Evolutionary conservation across 2,329 filamentous ascomycete genomes (phyloP), one percentile per base, ranked within the genome.

Genomic region (Ascochyta pisi): DNA sequence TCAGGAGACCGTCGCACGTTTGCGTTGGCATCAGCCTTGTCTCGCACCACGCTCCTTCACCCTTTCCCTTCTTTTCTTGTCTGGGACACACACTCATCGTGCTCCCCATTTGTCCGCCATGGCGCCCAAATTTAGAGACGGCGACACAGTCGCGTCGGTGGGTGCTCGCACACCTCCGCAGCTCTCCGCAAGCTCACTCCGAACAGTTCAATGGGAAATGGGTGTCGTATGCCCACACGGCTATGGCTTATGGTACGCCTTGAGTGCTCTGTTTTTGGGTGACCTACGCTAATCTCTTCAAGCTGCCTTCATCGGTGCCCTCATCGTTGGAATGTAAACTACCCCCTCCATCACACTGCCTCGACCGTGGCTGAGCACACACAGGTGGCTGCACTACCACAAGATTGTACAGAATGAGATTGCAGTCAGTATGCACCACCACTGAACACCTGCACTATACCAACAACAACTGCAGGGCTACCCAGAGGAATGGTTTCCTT

Each of bases 381-480:
- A 24, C 64, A 81, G 88, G 52, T 84, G 82, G 51, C 84, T 99
- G 44, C 95, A 99, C 79, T 98, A 95, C 79, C 86, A 90, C 73
- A 99, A 99, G 81, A 99, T 99, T 66, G 95, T 99, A 52, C 83
- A 97, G 78, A 99, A 99, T 78, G 92, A 99, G 78, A 90, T 93
- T 80, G 96, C 92, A 77, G 81, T 83, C 63, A 68, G 78, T 76
- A 23, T 6, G 27, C 15, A 9, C 24, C 1, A 7, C 13, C 19
- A 3, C 1, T 7, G 8, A 24, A 3, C n/a, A 6, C 31, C 42
- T 1, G 5, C 24, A 24, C 13, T 29, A 45, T 61, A 51, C 63
- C 58, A 60, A 72, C 50, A 38, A 40, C 47, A 15, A 37, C n/a
- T 15, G n/a, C 54, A 77, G 75, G 75, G 75, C 50, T 78, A 76